phyloP scores from a whole-genome alignment of 352 stramenopile genomes.

The Phytophthora citrophthora region DNA sequence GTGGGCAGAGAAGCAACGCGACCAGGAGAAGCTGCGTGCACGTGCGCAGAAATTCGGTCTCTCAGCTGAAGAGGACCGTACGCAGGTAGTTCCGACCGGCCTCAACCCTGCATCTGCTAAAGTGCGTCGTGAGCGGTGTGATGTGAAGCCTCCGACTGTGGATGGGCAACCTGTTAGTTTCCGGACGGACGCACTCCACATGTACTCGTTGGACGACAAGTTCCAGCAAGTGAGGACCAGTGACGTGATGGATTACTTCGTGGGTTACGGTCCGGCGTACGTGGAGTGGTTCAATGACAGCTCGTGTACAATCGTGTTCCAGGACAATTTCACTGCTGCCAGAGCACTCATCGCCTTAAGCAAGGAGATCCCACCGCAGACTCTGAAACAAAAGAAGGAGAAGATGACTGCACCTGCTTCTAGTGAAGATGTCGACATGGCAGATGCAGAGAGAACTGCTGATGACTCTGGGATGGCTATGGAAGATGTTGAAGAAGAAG shows the following conservation, averaged over 20 bases:
- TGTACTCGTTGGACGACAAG: constrained; percentile 83
- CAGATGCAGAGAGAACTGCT: constrained; percentile 29
- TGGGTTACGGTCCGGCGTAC: constrained; percentile 82
- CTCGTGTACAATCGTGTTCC: constrained; percentile 83
- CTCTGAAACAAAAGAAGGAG: constrained; percentile 40
- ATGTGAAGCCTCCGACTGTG: constrained; percentile 38
- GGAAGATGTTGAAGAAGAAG: constrained; percentile 34
- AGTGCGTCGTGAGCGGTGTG: constrained; percentile 65
- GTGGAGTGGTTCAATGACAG: constrained; percentile 91
- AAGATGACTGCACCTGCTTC: constrained; percentile 8
- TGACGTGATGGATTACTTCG: constrained; percentile 83
- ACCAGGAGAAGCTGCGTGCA: constrained; percentile 67
- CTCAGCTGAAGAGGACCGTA: constrained; percentile 43
- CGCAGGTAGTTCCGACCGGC: constrained; percentile 24
- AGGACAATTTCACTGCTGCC: constrained; percentile 73
- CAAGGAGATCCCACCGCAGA: constrained; percentile 58
- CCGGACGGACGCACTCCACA: constrained; percentile 76
- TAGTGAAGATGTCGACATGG: constrained; percentile 68
- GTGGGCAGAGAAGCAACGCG: constrained; percentile 61
- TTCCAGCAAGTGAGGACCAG: constrained; percentile 85
- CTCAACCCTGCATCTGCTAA: constrained; percentile 58
- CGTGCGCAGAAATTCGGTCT: constrained; percentile 81
- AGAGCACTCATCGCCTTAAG: constrained; percentile 68
- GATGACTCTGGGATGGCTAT: constrained; percentile 27
- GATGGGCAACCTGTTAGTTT: constrained; percentile 43